Conservation (phyloP, 257 asterid genomes). For the Solanum sitiens region DNA sequence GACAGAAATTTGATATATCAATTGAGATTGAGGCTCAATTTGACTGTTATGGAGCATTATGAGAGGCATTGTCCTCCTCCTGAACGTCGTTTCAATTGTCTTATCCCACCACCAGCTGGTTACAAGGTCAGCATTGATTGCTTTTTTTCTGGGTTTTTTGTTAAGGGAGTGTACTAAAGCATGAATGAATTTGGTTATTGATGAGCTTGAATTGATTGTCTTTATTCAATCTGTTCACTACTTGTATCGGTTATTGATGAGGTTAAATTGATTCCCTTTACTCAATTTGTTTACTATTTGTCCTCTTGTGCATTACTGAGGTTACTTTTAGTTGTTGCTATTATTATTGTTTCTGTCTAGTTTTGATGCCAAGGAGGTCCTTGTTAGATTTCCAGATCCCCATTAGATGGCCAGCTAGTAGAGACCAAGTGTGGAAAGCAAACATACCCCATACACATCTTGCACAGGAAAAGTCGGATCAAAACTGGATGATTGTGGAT, state of each 20-base stretch:
- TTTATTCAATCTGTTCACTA: not conserved
- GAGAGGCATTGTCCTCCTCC: conserved; percentile 93
- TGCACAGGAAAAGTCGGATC: conserved; percentile 83
- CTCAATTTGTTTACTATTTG: not conserved
- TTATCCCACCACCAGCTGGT: conserved; percentile 82
- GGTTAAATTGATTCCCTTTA: not conserved
- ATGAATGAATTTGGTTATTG: not conserved
- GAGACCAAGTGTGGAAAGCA: conserved; percentile 94
- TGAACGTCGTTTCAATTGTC: conserved; percentile 74
- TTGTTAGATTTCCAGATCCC: conserved; percentile 88
- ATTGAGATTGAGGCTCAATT: conserved; percentile 53
- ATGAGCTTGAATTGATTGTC: not conserved
- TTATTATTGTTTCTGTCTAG: conserved; percentile 16
- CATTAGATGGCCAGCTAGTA: conserved; percentile 82
- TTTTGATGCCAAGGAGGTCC: conserved; percentile 41
- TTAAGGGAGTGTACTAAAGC: not conserved
- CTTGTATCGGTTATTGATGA: not conserved
- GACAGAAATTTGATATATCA: conserved; percentile 65
- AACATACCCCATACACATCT: conserved; percentile 95
- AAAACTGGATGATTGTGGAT: conserved; percentile 92
- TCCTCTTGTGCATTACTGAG: not conserved
- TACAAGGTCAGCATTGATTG: conserved; percentile 61
- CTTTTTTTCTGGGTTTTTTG: not conserved
- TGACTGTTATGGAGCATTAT: conserved; percentile 93
- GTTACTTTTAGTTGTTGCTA: not conserved